These are phyloP conservation scores for Murraya koenigii DNA, from an alignment of 345 rosid genomes.

Conservation along the genomic window DNA sequence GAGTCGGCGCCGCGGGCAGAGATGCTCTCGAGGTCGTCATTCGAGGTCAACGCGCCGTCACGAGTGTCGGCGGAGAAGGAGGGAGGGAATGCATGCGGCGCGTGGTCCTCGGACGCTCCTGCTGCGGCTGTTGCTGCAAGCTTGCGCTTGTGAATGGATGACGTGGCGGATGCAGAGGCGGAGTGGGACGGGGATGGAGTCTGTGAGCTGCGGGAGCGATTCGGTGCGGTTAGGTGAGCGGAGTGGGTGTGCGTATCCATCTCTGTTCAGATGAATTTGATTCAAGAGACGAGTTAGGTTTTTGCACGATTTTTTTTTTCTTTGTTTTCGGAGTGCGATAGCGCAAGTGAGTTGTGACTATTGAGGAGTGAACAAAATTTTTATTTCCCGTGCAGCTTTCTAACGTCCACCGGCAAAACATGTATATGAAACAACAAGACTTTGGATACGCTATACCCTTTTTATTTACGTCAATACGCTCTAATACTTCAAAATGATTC, in stretches of 20 bases:
- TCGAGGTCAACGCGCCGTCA: constrained; percentile 86
- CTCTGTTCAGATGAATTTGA: neutral
- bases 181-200: constrained; percentile 95
- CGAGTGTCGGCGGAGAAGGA: constrained; percentile 95
- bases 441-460: too few species aligned
- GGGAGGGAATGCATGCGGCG: constrained; percentile 70
- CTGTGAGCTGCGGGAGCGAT: constrained; percentile 90
- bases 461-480: too few species aligned
- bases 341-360: too few species aligned
- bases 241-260: constrained; percentile 73
- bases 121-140: constrained; percentile 54
- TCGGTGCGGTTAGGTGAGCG: constrained; percentile 76
- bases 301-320: neutral
- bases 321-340: too few species aligned
- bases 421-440: too few species aligned
- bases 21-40: constrained; percentile 97
- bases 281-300: neutral
- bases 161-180: constrained; percentile 92
- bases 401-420: too few species aligned
- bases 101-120: constrained; percentile 71
- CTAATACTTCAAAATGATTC: too few species aligned
- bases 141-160: constrained; percentile 93
- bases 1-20: constrained; percentile 91
- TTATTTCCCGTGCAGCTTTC: too few species aligned
- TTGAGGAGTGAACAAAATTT: too few species aligned